Evolutionary conservation across 345 rosid genomes (phyloP).

Genomic region (Adansonia digitata): DNA sequence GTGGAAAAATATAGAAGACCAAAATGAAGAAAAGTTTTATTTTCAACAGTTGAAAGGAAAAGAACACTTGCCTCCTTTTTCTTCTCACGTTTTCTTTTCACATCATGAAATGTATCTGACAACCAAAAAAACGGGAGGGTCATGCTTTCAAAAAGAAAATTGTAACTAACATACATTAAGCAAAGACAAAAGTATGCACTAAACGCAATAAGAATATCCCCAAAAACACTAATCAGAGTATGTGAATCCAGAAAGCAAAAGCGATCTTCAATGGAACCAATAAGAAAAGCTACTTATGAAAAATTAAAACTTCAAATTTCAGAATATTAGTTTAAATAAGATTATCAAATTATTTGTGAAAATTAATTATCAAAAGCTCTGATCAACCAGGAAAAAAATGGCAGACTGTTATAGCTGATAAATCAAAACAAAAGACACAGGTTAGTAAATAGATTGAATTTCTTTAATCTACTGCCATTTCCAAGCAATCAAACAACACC

Average conservation of each 20-base stretch:
- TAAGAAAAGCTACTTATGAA: background rate
- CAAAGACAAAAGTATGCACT: background rate
- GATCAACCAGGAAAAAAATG: background rate
- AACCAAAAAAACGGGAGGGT: conserved; percentile 2
- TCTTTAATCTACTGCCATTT: background rate
- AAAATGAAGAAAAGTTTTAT: background rate
- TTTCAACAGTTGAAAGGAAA: background rate
- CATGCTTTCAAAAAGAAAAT: background rate
- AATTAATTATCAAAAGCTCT: background rate
- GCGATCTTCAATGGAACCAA: background rate
- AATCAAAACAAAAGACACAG: background rate
- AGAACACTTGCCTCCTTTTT: conserved; percentile 57
- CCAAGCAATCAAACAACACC: background rate
- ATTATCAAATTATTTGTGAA: background rate
- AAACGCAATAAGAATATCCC: background rate
- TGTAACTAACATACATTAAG: background rate
- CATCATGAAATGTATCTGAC: conserved; percentile 94
- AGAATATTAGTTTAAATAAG: background rate
- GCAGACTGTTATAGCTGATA: background rate
- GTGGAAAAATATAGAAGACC: background rate
- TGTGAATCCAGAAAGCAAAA: background rate
- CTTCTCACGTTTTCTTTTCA: conserved; percentile 56
- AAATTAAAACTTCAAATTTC: background rate
- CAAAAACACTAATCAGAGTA: background rate
- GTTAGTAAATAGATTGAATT: background rate